A percentile compares a stretch with the other conserved stretches of the same genome.
Evolutionary conservation across 345 rosid species (phyloP).

Genomic region (Lumnitzera racemosa): DNA sequence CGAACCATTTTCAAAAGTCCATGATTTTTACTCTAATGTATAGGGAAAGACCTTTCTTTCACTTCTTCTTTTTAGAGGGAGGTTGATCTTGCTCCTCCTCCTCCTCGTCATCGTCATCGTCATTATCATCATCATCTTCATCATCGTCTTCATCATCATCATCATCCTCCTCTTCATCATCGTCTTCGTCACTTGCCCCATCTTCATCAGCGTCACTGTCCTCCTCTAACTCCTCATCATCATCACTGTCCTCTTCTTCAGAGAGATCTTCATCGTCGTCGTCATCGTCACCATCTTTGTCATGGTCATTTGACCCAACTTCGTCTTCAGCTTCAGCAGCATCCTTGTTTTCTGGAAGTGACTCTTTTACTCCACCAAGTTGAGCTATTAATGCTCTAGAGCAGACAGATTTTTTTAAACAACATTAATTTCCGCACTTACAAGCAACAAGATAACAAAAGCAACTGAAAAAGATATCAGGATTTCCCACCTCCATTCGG

Average conservation of each 20-base stretch:
- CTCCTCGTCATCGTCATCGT: not conserved
- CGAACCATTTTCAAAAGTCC: too few relatives aligned
- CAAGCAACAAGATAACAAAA: not conserved
- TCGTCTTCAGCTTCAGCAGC: slow-evolving; percentile 3
- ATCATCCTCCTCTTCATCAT: slow-evolving; percentile 5
- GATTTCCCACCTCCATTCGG: slow-evolving; percentile 8
- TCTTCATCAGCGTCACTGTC: not conserved
- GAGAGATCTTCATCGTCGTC: not conserved
- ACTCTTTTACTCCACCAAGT: slow-evolving; percentile 6
- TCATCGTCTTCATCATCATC: slow-evolving; percentile 4
- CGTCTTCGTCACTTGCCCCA: slow-evolving; percentile 1
- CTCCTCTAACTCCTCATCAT: not conserved
- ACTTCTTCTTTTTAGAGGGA: slow-evolving; percentile 9
- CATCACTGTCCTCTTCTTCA: slow-evolving; percentile 2
- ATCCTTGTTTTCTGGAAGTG: not conserved
- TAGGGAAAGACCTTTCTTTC: not conserved
- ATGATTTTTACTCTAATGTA: too few relatives aligned
- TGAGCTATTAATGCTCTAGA: not conserved
- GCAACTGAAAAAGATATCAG: not conserved
- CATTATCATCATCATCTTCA: not conserved
- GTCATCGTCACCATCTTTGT: slow-evolving; percentile 1
- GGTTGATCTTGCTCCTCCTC: slow-evolving; percentile 3
- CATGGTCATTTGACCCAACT: not conserved
- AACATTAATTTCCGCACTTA: not conserved
- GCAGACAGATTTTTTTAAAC: too few relatives aligned